Percentiles rank a stretch among this genome's conserved stretches.
Evolutionary conservation across 1,139 yeast genomes (phyloP).

Genomic region (Protomyces gravidus): DNA sequence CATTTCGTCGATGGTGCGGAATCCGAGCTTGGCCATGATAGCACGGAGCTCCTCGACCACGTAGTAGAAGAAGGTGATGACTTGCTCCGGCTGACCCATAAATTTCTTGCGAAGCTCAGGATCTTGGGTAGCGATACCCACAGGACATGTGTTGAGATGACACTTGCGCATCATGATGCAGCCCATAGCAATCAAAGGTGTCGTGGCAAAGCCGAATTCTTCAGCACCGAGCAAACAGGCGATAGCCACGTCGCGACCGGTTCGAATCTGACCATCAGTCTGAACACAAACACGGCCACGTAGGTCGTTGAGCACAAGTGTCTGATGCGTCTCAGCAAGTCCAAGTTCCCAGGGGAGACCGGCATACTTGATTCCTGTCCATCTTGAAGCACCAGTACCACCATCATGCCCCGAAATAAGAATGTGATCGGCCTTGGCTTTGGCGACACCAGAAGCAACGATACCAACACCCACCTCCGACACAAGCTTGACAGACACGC

Average conservation of each 20-base stretch:
- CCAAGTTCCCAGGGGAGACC: conserved; percentile 99
- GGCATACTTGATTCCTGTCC: conserved; percentile 95
- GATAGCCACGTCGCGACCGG: conserved; percentile 93
- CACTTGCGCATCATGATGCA: conserved; percentile 95
- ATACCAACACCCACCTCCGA: conserved; percentile 99
- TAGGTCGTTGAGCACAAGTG: conserved; percentile 88
- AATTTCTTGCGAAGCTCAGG: conserved; percentile 89
- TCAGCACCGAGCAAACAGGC: conserved; percentile 97
- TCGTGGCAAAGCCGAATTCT: conserved; percentile 96
- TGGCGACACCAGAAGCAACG: conserved; percentile 98
- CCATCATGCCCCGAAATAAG: conserved; percentile 97
- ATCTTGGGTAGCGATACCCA: conserved; percentile 98
- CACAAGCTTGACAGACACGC: conserved; percentile 92
- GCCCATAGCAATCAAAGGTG: conserved; percentile 96
- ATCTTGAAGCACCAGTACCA: conserved; percentile 99
- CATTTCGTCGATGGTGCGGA: conserved; percentile 95
- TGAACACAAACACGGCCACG: conserved; percentile 93
- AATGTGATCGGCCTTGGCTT: conserved; percentile 96
- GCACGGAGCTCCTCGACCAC: conserved; percentile 86
- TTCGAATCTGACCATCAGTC: conserved; percentile 95
- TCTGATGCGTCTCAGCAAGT: conserved; percentile 96
- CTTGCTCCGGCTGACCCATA: conserved; percentile 96
- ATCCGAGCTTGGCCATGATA: conserved; percentile 91
- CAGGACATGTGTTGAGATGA: conserved; percentile 91
- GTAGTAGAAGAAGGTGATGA: conserved; percentile 93